phyloP scores from a whole-genome alignment of 768 basidiomycete species.

The Suillus discolor region DNA sequence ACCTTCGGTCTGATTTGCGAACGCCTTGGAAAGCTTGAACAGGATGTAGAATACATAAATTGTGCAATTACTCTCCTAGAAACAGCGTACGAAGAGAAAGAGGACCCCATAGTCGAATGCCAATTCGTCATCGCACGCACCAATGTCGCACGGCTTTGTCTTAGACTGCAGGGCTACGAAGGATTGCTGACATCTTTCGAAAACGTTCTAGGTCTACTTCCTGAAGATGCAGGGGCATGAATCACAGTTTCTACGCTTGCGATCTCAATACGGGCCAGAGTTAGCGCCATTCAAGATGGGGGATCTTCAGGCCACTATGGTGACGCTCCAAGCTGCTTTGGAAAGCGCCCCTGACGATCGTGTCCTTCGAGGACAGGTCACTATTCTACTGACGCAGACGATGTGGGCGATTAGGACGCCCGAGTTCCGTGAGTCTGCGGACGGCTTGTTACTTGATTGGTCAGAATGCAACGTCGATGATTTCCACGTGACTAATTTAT shows the following conservation, averaged over 20 bases:
- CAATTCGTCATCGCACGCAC: constrained; percentile 81
- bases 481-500: constrained; percentile 9
- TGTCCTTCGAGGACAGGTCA: constrained; percentile 63
- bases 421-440: constrained; percentile 77
- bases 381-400: constrained; percentile 79
- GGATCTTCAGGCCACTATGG: constrained; percentile 63
- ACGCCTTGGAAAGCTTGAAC: constrained; percentile 68
- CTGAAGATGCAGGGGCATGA: constrained; percentile 46
- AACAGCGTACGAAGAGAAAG: constrained; percentile 82
- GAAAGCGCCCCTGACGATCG: constrained; percentile 51
- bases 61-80: constrained; percentile 78
- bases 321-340: constrained; percentile 67
- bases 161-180: constrained; percentile 60
- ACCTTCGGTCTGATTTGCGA: constrained; percentile 87
- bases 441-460: constrained; percentile 82
- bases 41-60: constrained; percentile 57
- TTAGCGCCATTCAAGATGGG: constrained; percentile 69
- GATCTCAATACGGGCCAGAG: constrained; percentile 71
- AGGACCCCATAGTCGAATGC: constrained; percentile 75
- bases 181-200: constrained; percentile 72
- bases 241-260: constrained; percentile 51
- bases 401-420: constrained; percentile 82
- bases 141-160: constrained; percentile 75
- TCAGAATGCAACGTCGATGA: constrained; percentile 36
- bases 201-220: constrained; percentile 69